A percentile compares a stretch with the other conserved stretches of the same genome.
Conservation (phyloP, 2,329 filamentous ascomycete species). For the Aspergillus bombycis region DNA sequence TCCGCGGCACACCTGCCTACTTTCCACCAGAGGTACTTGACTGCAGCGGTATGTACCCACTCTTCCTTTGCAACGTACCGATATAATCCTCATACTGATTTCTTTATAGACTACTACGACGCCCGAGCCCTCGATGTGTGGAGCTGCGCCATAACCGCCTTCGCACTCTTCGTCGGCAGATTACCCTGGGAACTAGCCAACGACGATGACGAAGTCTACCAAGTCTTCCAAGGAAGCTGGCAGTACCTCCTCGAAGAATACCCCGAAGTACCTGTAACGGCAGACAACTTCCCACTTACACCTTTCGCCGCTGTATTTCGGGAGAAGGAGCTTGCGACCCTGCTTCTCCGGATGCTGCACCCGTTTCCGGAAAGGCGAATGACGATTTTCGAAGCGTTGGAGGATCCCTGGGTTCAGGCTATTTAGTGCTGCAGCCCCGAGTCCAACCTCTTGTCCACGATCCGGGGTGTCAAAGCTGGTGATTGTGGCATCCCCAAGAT, state of each 20-base stretch:
- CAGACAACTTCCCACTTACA: not conserved
- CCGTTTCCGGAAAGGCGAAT: constrained; percentile 73
- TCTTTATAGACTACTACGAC: constrained; percentile 60
- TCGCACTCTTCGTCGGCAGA: constrained; percentile 68
- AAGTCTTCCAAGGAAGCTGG: constrained; percentile 15
- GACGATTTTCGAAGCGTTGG: constrained; percentile 68
- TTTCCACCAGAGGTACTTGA: constrained; percentile 74
- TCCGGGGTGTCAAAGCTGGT: not conserved
- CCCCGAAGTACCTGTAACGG: not conserved
- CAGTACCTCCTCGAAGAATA: not conserved
- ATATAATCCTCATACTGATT: not conserved
- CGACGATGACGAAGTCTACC: constrained; percentile 54
- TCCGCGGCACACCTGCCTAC: constrained; percentile 64
- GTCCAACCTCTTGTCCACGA: not conserved
- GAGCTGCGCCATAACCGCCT: constrained; percentile 81
- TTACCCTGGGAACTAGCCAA: constrained; percentile 71
- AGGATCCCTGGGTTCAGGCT: constrained; percentile 71
- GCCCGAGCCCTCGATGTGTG: constrained; percentile 82
- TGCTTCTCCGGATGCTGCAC: constrained; percentile 81
- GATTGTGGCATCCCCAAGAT: not conserved
- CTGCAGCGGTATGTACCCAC: constrained; percentile 43
- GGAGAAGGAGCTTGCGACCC: constrained; percentile 15
- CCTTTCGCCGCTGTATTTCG: too few relatives aligned
- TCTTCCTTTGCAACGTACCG: not conserved
- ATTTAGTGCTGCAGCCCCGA: constrained; percentile 77